Evolutionary conservation across 2,329 filamentous ascomycete species (phyloP).

Genomic region (Sclerotinia minor): DNA sequence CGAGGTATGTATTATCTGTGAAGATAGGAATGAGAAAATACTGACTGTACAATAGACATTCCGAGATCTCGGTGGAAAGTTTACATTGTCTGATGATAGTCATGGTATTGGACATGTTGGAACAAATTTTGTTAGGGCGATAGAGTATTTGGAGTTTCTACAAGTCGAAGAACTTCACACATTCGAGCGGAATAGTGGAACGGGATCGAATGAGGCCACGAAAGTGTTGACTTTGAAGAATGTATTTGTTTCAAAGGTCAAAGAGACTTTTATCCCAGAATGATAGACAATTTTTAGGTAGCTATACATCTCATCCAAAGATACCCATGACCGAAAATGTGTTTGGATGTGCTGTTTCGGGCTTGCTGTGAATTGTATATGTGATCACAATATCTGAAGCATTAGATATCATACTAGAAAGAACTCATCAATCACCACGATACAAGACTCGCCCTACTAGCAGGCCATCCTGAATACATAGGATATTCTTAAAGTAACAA

Average conservation of each 20-base stretch:
- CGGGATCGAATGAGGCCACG: background rate
- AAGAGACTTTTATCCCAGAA: conserved; percentile 31
- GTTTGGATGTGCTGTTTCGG: background rate
- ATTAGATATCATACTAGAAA: background rate
- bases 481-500: too few species aligned
- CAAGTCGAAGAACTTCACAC: conserved; percentile 61
- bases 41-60: conserved; percentile 51
- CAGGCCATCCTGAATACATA: too few species aligned
- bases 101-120: conserved; percentile 85
- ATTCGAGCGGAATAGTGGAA: conserved; percentile 27
- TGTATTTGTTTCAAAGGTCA: conserved; percentile 31
- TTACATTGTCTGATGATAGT: conserved; percentile 93
- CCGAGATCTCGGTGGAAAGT: conserved; percentile 69
- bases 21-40: background rate
- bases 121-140: conserved; percentile 73
- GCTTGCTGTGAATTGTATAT: background rate
- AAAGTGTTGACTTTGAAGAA: conserved; percentile 24
- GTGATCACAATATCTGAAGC: background rate
- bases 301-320: background rate
- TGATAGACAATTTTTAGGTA: background rate
- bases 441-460: background rate
- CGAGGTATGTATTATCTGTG: conserved; percentile 44
- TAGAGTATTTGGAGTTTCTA: conserved; percentile 68
- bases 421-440: background rate
- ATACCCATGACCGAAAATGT: too few species aligned